Base-by-base conservation (phyloP, 1,284 basidiomycete genomes). In the Fomitiporia mediterranea region DNA sequence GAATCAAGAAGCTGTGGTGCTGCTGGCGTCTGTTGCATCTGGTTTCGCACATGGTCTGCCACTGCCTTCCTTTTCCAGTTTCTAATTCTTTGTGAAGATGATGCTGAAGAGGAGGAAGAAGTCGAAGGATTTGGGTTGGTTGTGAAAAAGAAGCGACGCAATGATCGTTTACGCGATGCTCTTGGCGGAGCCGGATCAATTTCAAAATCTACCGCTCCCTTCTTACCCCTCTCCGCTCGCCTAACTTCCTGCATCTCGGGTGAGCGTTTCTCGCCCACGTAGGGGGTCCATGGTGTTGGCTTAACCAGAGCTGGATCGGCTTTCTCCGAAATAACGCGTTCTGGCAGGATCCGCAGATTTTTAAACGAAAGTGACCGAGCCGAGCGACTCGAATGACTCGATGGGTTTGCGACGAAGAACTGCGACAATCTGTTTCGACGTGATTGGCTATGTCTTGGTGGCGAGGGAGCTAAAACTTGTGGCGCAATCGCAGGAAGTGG, bases 81-180 rank as follows among this genome's bases (percentile, higher is more conserved):
- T n/a, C 23, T 42, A 11, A 28, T 19, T 6, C 39, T 34, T 15
- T 35, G 9, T 15, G 38, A 44, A 2, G 55, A 56, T 13, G 39
- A 8, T 1, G 48, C 40, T 17, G 55, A 56, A 7, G 55, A 56
- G n/a, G 19, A 23, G 6, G 55, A 56, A 4, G 55, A 43, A 2
- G 55, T 27, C 15, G 55, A 51, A 15, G 55, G 54, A 32, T 42
- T 55, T 9, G 54, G 54, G 28, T 55, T 55, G 2, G 54, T 56
- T 2, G 55, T 56, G 30, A 56, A 56, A 30, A 56, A 56, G 43
- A 54, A 54, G 25, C 55, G 55, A 13, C 48, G 38, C 9, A 56
- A 28, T 4, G 55, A 56, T 13, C 34, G 25, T 19, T 19, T n/a
- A 15, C 55, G 55, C 9, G 21, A 30, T n/a, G 44, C 34, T 23